These are phyloP conservation scores for Imleria badia DNA, from an alignment of 768 basidiomycete species.

Conservation along the genomic window DNA sequence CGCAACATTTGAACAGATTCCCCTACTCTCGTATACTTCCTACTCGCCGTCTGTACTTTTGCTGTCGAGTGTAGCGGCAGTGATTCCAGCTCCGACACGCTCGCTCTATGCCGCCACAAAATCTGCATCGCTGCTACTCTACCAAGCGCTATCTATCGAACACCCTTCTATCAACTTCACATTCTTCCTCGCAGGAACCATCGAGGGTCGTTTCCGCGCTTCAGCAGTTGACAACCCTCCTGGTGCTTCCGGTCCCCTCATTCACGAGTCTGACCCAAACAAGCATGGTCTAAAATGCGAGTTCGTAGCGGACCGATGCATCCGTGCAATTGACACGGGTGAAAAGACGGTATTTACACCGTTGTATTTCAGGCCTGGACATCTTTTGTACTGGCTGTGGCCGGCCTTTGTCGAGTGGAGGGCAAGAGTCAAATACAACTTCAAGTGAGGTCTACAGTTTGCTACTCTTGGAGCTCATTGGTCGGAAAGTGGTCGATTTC, in stretches of 20 bases:
- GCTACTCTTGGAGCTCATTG: background rate
- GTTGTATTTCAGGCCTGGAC: constrained; percentile 41
- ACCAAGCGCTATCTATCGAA: constrained; percentile 78
- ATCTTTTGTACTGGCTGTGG: constrained; percentile 64
- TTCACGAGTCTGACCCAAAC: constrained; percentile 51
- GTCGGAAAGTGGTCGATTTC: background rate
- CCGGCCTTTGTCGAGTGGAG: constrained; percentile 56
- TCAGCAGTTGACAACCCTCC: constrained; percentile 66
- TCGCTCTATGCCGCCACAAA: constrained; percentile 85
- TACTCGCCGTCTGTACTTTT: constrained; percentile 71
- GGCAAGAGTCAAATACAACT: constrained; percentile 68
- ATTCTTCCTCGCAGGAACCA: constrained; percentile 62
- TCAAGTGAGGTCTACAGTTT: constrained; percentile 21
- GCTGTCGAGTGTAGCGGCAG: constrained; percentile 73
- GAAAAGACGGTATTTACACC: constrained; percentile 65
- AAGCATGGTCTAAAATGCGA: constrained; percentile 57
- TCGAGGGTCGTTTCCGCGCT: constrained; percentile 77
- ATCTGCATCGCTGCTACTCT: constrained; percentile 72
- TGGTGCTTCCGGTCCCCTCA: constrained; percentile 27
- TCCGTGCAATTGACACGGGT: constrained; percentile 56
- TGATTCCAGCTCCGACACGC: constrained; percentile 84
- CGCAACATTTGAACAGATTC: constrained; percentile 52
- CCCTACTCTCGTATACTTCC: constrained; percentile 66
- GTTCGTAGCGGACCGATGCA: constrained; percentile 58
- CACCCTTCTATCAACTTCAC: constrained; percentile 69